Conservation (phyloP, 495 filamentous ascomycete genomes). For the Penicillium paxilli region DNA sequence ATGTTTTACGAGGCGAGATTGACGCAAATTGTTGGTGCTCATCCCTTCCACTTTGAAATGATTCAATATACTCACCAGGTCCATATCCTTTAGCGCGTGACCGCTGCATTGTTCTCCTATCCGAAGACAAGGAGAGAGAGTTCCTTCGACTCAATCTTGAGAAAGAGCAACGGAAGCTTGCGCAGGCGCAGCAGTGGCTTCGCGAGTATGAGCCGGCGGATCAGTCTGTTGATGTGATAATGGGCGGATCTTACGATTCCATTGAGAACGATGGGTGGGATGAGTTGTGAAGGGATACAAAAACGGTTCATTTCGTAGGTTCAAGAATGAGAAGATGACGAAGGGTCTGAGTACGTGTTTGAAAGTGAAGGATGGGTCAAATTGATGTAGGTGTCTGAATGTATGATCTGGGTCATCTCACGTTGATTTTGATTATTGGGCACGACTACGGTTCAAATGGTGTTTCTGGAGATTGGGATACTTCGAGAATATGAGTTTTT, state of each 20-base stretch:
- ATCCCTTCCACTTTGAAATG: background rate
- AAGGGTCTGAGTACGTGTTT: no score
- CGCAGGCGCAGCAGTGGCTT: constrained; percentile 45
- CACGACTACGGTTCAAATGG: no score
- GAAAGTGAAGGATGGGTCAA: no score
- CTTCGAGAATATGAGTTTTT: no score
- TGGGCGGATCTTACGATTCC: constrained; percentile 2
- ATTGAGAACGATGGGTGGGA: background rate
- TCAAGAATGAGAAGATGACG: no score
- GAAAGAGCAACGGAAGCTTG: constrained; percentile 44
- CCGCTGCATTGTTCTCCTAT: constrained; percentile 35
- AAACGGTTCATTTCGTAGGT: no score
- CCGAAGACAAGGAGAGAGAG: constrained; percentile 49
- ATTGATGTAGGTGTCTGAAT: no score
- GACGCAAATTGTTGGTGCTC: constrained; percentile 34
- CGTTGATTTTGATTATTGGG: no score
- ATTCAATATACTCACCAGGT: background rate
- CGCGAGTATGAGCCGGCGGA: constrained; percentile 13
- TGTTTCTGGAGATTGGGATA: no score
- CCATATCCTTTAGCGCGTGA: constrained; percentile 3
- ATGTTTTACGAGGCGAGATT: constrained; percentile 21
- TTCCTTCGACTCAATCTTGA: constrained; percentile 34
- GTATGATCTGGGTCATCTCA: no score
- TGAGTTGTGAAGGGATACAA: background rate
- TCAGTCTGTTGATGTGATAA: constrained; percentile 20